Evolutionary conservation across 805 yeast genomes (phyloP), one percentile per base, ranked within the genome.

Genomic region (Komagataella ulmi): DNA sequence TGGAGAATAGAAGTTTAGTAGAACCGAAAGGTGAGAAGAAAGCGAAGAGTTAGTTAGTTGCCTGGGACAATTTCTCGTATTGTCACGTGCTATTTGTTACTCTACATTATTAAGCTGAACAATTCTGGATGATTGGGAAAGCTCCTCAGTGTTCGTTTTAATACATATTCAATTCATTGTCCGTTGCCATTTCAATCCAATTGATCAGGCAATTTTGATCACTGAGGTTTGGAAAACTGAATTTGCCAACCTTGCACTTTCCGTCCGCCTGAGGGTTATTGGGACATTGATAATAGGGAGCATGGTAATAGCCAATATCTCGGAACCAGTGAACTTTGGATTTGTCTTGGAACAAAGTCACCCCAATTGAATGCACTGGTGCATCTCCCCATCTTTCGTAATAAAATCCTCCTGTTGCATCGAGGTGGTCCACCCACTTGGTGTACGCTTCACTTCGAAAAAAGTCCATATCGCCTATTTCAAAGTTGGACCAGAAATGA

Each of bases 331-430:
- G 96, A 44, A 88, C 73, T 51, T 76, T 73, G 7, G 70, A 63
- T 57, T 77, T 82, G 58, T 84, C 88, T 6, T 83, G 86, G 61
- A 88, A 85, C 50, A 87, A 61, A 6, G 80, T 77, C 43, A 87
- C 65, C 0, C 91, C 96, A 47, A 88, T 60, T 2, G 89, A 79
- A 62, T 87, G 93, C 1, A 88, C 93, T 0, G 96, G 96, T 0
- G 95, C 96, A 68, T 88, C 96, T 2, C 96, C 96, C 96, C 96
- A 88, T 52, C 96, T 68, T 64, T 89, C 96, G 59, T 88, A 88
- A 64, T 86, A 88, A 60, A 88, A 88, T 3, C 91, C 91, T 17
- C 95, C 93, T 1, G 81, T 65, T 3, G 71, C 54, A 53, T 88
- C 96, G 45, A 88, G 66, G 59, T 71, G 67, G 36, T 82, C 68